These are phyloP conservation scores for Yarrowia bubula DNA, from an alignment of 805 yeast genomes.

Conservation along the genomic window DNA sequence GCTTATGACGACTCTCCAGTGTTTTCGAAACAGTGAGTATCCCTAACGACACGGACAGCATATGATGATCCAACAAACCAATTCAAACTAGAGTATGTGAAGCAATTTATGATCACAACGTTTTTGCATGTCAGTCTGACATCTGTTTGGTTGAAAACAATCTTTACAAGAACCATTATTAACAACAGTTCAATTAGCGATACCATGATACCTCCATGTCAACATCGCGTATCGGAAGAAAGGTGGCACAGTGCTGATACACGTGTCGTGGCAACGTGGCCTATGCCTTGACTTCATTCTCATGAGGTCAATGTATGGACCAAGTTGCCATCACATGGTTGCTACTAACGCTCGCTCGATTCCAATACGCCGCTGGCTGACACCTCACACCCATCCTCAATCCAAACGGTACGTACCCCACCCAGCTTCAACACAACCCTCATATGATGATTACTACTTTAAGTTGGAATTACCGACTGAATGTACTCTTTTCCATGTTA, in stretches of 20 bases:
- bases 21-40: neutral
- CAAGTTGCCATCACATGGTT: neutral
- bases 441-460: slow-evolving; percentile 56
- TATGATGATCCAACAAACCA: slow-evolving; percentile 27
- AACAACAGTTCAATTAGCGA: neutral
- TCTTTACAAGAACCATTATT: slow-evolving; percentile 11
- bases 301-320: neutral
- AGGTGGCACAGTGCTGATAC: neutral
- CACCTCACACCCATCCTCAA: neutral
- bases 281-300: neutral
- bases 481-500: slow-evolving; percentile 59
- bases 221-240: neutral
- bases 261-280: neutral
- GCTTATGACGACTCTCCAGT: neutral
- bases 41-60: neutral
- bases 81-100: slow-evolving; percentile 70
- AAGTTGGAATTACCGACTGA: slow-evolving; percentile 99
- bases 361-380: too few relatives aligned
- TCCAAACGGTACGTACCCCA: slow-evolving; percentile 24
- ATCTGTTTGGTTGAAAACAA: neutral
- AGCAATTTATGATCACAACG: slow-evolving; percentile 48
- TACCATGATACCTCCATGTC: neutral
- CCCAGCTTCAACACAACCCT: neutral
- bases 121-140: slow-evolving; percentile 29
- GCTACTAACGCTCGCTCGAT: neutral